Conservation (phyloP, 73 alveolate genomes). For the Uronychia setigera region DNA sequence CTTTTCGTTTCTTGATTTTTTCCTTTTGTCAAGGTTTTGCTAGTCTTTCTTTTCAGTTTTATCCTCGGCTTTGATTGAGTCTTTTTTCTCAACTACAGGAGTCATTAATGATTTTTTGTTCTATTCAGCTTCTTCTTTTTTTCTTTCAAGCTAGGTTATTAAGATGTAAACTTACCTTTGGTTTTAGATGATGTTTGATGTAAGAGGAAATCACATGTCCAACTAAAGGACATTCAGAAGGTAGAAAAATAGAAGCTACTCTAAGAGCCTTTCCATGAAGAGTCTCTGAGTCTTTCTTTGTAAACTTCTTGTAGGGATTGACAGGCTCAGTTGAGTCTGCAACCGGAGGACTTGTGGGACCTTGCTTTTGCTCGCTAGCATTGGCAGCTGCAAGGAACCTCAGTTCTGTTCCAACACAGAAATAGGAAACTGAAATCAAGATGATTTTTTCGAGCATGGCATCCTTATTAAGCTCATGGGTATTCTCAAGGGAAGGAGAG, state of each 20-base stretch:
- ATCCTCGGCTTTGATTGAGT: neutral
- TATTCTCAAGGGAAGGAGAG: conserved; percentile 78
- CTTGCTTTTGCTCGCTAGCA: conserved; percentile 3
- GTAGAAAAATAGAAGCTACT: conserved; percentile 51
- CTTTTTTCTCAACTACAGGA: neutral
- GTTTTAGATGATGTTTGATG: conserved; percentile 55
- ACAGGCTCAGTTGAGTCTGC: neutral
- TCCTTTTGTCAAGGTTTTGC: neutral
- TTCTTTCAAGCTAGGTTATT: conserved; percentile 53
- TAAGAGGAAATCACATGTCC: conserved; percentile 61
- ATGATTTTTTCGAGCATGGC: conserved; percentile 92
- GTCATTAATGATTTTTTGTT: conserved; percentile 17
- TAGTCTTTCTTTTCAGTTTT: neutral
- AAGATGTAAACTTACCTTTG: conserved; percentile 9
- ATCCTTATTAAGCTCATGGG: conserved; percentile 91
- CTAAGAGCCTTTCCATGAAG: conserved; percentile 74
- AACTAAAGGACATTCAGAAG: conserved; percentile 70
- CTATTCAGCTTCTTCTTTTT: conserved; percentile 20
- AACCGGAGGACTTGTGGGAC: neutral
- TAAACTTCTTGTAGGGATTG: neutral
- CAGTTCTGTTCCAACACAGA: conserved; percentile 93
- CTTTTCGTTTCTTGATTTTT: neutral
- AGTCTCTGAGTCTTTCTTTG: conserved; percentile 38
- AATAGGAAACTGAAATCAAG: conserved; percentile 82
- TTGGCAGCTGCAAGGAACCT: conserved; percentile 69